Conservation (phyloP, 768 basidiomycete genomes). For the Hortiboletus flavorubellus region DNA sequence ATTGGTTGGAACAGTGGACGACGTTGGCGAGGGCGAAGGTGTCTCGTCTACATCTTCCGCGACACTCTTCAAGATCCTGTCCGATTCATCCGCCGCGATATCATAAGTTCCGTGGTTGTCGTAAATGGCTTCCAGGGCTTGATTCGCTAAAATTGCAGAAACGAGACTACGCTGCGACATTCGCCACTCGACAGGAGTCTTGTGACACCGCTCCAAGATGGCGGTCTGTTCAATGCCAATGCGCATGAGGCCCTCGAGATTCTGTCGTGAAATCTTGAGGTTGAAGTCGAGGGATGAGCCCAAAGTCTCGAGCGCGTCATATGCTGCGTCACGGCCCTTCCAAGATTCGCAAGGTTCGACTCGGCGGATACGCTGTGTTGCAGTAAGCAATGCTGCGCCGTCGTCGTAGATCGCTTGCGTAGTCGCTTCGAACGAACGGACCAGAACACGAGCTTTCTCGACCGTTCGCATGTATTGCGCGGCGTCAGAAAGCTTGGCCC, state of each 20-base stretch:
- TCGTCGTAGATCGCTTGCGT: slow-evolving; percentile 53
- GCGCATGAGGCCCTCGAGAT: slow-evolving; percentile 37
- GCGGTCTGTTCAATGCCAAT: slow-evolving; percentile 40
- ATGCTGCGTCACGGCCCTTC: slow-evolving; percentile 20
- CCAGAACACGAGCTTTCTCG: slow-evolving; percentile 42
- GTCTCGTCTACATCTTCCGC: slow-evolving; percentile 1
- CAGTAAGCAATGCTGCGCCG: slow-evolving; percentile 38
- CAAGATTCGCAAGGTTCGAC: slow-evolving; percentile 25
- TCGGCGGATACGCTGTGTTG: slow-evolving; percentile 35
- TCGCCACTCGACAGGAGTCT: slow-evolving; percentile 44
- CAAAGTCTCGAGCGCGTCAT: slow-evolving; percentile 31
- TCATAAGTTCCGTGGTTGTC: slow-evolving; percentile 10
- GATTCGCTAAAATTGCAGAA: slow-evolving; percentile 24
- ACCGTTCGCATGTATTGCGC: slow-evolving; percentile 40
- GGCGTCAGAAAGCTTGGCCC: slow-evolving; percentile 33
- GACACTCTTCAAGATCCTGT: slow-evolving; percentile 10
- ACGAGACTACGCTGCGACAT: slow-evolving; percentile 40
- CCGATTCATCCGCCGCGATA: slow-evolving; percentile 7
- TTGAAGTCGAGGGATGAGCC: slow-evolving; percentile 33
- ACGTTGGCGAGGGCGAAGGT: neutral
- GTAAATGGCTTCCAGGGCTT: slow-evolving; percentile 18
- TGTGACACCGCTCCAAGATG: slow-evolving; percentile 37
- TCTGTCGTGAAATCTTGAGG: slow-evolving; percentile 34
- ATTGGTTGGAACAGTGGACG: too few relatives aligned
- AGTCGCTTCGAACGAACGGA: slow-evolving; percentile 46